Base-by-base conservation (phyloP, 2,329 filamentous ascomycete genomes). In the Aspergillus bombycis region DNA sequence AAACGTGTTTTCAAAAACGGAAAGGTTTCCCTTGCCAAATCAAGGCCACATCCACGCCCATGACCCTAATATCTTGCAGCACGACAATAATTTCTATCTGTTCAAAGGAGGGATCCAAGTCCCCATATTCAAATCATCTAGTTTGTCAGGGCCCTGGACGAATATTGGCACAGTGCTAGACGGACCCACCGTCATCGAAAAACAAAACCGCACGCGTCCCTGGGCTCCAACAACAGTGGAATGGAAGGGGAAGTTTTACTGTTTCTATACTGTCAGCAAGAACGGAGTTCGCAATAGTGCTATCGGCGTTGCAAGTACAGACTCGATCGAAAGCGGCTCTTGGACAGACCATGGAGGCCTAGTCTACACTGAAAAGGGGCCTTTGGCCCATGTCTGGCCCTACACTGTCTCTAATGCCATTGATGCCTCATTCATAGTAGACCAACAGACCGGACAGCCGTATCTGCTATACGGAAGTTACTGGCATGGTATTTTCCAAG, bases 261-360 rank as follows among this genome's bases (percentile, higher is more conserved):
- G 77, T 65, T 78, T 71, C 65, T 79, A 79, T 61, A 69, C 74
- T 0, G 60, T 78, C 34, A 78, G 75, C 62, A 30, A 58, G 10
- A 46, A 28, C 2, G 75, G 75, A 12, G 68, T 64, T 1, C 71
- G 71, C n/a, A 64, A 76, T 34, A 78, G 77, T 55, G 74, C 77
- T 2, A 76, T 79, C 48, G 77, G 76, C 1, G 70, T 79, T 30
- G 77, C 77, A 4, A 74, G 75, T 2, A 70, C 72, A 0, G 69
- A 71, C 5, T 57, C 62, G 1, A 60, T 76, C 0, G 70, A 72
- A 2, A 62, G 62, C 0, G 70, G 68, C 0, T 41, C 60, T 2
- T 79, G 77, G 77, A 75, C 65, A 0, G 77, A 79, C 50, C 76
- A 79, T 50, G 77, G 77, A 1, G 72, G 72, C 0, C 8, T 79